Percentiles rank a stretch among this genome's conserved stretches.
Evolutionary conservation across 2,329 filamentous ascomycete genomes (phyloP).

Genomic region (Shiraia bambusicola): DNA sequence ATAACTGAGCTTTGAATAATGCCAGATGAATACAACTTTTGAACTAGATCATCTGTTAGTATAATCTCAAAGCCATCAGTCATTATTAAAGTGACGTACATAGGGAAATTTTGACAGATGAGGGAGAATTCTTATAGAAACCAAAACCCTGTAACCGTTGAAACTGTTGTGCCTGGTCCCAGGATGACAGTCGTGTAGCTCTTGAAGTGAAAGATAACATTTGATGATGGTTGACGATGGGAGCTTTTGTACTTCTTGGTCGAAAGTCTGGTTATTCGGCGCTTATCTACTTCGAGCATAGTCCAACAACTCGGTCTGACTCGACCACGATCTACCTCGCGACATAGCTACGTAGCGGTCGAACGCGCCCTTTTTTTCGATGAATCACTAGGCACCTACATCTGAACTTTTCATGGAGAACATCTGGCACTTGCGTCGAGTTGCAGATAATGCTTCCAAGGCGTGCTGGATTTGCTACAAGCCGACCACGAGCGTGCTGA

Average conservation of each 20-base stretch:
- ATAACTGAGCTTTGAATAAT: constrained; percentile 1
- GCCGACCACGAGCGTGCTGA: constrained; percentile 80
- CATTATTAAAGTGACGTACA: constrained; percentile 10
- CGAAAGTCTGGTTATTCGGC: background rate
- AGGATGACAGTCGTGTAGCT: background rate
- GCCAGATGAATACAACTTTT: background rate
- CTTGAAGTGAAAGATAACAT: constrained; percentile 10
- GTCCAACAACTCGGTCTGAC: constrained; percentile 4
- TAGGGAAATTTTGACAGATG: constrained; percentile 6
- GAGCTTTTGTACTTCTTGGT: background rate
- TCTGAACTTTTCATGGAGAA: constrained; percentile 59
- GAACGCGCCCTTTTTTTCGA: no score
- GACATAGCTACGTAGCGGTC: no score
- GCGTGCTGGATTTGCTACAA: constrained; percentile 92
- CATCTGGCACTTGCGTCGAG: constrained; percentile 79
- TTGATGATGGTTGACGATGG: constrained; percentile 4
- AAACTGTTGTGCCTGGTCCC: no score
- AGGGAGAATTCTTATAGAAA: no score
- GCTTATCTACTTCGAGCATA: constrained; percentile 13
- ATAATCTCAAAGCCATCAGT: no score
- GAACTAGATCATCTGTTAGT: no score
- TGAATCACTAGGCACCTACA: background rate
- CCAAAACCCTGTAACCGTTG: no score
- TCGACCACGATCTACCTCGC: background rate
- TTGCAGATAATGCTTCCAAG: constrained; percentile 80